Conservation (phyloP, 768 basidiomycete species). For the Galerina marginata region DNA sequence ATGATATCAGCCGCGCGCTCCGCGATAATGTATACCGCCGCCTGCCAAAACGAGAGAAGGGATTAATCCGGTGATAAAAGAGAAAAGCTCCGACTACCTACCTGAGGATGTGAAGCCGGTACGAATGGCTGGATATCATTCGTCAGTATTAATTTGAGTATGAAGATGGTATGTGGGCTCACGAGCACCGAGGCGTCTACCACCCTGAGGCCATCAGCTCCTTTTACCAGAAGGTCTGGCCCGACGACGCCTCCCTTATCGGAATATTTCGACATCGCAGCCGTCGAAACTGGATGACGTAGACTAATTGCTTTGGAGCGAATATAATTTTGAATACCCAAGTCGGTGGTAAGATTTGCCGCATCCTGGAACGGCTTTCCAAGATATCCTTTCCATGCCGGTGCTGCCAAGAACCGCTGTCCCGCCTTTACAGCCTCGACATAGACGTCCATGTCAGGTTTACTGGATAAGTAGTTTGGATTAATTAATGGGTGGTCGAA, state of each 20-base stretch:
- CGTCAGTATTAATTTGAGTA: too few relatives aligned
- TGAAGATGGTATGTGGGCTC: not conserved
- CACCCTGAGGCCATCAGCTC: not conserved
- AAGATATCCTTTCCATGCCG: not conserved
- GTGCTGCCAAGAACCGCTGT: not conserved
- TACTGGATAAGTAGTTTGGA: slow-evolving; percentile 5
- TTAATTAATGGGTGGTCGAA: slow-evolving; percentile 20
- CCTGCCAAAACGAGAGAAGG: not conserved
- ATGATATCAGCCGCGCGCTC: not conserved
- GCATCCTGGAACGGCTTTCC: not conserved
- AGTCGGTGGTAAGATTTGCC: too few relatives aligned
- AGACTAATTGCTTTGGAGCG: not conserved
- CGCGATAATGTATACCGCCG: not conserved
- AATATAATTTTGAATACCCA: not conserved
- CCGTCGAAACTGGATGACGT: not conserved
- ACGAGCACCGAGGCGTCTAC: not conserved
- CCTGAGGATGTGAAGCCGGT: too few relatives aligned
- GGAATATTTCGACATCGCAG: not conserved
- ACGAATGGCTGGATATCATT: too few relatives aligned
- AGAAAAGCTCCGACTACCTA: too few relatives aligned
- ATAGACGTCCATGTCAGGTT: slow-evolving; percentile 3
- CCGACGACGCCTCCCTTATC: not conserved
- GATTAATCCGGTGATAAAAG: not conserved
- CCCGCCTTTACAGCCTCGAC: not conserved
- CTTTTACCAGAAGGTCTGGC: not conserved